Base-by-base conservation (phyloP, 1,284 basidiomycete genomes). In the Gomphus bonarii region DNA sequence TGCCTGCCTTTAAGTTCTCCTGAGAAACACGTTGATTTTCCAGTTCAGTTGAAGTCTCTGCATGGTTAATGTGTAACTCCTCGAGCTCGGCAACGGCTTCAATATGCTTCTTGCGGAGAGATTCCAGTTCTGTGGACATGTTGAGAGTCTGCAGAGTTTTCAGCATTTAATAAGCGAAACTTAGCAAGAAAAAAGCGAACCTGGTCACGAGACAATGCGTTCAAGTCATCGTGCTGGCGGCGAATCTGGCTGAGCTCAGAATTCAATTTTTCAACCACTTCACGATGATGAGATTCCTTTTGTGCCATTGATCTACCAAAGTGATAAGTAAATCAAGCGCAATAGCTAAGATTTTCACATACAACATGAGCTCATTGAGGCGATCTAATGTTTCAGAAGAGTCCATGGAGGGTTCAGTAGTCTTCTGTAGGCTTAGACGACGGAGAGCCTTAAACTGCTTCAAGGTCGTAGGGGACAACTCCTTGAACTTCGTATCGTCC, bases 321-420 rank as follows among this genome's bases (percentile, higher is more conserved):
- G 16, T 35, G 30, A 18, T 50, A 30, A 9, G 46, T 58, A 53
- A 56, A 38, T 30, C 8, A 12, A 1, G 7, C 25, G 20, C 20
- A 31, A 20, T 28, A 57, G 3, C 33, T 25, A 25, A 28, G 43
- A 25, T 42, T 43, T 48, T 30, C 12, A 69, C 85, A 63, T 64
- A 91, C 89, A 85, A 73, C 91, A 94, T 92, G 6, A 94, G 77
- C 64, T 93, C 89, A 62, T 93, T 91, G 55, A 93, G 72, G 57
- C 86, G 77, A 60, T 82, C 84, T 55, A 90, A 69, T 8, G 81
- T 82, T 63, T 86, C 84, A 58, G 87, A 84, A 16, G 77, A 69
- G 43, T 86, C 84, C 3, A 78, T 67, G 16, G 65, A 65, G 31
- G 66, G 63, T 46, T 64, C 58, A 53, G 67, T 63, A 30, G 49